Conservation (phyloP, 75 land plant genomes). For the Pinus tabuliformis region DNA sequence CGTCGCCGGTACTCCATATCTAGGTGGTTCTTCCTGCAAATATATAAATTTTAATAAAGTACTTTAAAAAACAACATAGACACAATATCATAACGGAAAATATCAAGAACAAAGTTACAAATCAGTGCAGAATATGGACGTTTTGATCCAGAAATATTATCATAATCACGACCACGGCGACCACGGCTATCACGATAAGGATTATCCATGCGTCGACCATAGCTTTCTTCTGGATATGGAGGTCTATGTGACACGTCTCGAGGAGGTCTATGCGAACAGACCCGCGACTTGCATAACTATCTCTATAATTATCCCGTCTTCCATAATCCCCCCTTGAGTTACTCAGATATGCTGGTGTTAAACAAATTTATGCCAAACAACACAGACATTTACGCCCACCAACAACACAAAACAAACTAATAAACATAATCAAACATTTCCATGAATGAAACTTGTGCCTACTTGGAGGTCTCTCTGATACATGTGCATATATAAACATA, state of each 20-base stretch:
- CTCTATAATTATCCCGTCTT: constrained; percentile 52
- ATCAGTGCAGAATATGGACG: constrained; percentile 61
- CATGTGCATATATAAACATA: not conserved
- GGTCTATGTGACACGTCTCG: constrained; percentile 36
- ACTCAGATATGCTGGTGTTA: constrained; percentile 52
- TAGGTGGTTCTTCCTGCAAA: constrained; percentile 36
- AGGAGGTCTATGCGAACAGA: constrained; percentile 21
- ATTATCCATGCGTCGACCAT: constrained; percentile 47
- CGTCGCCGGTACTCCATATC: constrained; percentile 46
- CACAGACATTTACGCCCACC: not conserved
- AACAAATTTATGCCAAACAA: not conserved
- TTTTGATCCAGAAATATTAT: constrained; percentile 55
- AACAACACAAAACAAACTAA: not conserved
- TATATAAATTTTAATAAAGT: not conserved
- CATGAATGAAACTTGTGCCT: not conserved
- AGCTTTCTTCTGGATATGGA: constrained; percentile 54
- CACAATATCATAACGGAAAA: not conserved
- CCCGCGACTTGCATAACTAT: constrained; percentile 46
- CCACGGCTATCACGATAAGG: constrained; percentile 31
- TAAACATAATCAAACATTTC: not conserved
- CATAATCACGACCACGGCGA: constrained; percentile 58
- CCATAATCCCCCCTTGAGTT: constrained; percentile 53
- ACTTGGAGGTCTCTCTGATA: constrained; percentile 12
- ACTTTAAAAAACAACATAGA: not conserved
- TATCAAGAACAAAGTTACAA: not conserved